Conservation (phyloP, 495 filamentous ascomycete species). For the Podospora bellae-mahoneyi region DNA sequence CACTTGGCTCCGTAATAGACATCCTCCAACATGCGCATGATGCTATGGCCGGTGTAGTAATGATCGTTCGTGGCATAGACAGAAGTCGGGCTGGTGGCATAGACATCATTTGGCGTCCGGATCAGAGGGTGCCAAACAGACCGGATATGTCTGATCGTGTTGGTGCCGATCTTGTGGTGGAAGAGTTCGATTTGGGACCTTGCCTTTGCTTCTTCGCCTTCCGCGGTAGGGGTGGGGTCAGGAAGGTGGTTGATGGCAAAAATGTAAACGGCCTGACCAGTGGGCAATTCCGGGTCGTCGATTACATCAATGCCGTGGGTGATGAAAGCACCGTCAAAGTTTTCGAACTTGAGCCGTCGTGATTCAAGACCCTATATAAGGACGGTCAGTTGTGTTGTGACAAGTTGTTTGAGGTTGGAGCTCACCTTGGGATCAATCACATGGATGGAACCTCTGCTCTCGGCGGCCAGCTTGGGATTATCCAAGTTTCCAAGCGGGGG, state of each 20-base stretch:
- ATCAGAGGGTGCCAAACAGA: slow-evolving; percentile 49
- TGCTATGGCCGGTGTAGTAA: slow-evolving; percentile 44
- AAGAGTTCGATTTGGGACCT: slow-evolving; percentile 57
- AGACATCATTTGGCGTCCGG: slow-evolving; percentile 59
- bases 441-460: slow-evolving; percentile 47
- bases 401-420: neutral
- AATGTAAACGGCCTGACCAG: slow-evolving; percentile 54
- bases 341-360: slow-evolving; percentile 44
- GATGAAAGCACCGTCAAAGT: slow-evolving; percentile 53
- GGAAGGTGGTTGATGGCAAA: slow-evolving; percentile 57
- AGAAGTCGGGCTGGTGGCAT: slow-evolving; percentile 44
- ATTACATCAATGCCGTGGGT: slow-evolving; percentile 62
- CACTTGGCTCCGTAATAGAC: slow-evolving; percentile 33
- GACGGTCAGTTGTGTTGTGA: neutral
- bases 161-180: slow-evolving; percentile 45
- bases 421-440: slow-evolving; percentile 54
- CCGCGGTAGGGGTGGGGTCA: slow-evolving; percentile 25
- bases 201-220: slow-evolving; percentile 19
- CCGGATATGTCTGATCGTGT: slow-evolving; percentile 36
- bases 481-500: slow-evolving; percentile 47
- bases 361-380: slow-evolving; percentile 48
- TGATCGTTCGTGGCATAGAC: slow-evolving; percentile 64
- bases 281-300: slow-evolving; percentile 38
- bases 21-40: slow-evolving; percentile 44
- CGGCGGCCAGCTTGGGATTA: slow-evolving; percentile 26